Evolutionary conservation across 768 basidiomycete genomes (phyloP).

Genomic region (Strobilomyces confusus): DNA sequence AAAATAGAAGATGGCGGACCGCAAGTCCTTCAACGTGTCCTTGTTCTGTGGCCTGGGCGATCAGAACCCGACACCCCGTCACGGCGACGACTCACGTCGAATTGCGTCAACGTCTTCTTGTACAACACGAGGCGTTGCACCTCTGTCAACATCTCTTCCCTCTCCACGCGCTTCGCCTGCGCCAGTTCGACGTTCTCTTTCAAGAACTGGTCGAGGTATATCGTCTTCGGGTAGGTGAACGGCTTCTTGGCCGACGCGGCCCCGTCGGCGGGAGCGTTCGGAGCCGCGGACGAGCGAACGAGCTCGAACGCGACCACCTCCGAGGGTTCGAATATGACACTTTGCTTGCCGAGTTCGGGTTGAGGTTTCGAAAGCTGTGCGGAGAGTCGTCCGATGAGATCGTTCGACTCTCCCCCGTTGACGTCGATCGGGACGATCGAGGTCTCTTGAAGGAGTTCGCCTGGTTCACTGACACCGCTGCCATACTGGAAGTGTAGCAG

Average conservation of each 20-base stretch:
- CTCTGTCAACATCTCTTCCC: slow-evolving; percentile 42
- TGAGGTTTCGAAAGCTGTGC: slow-evolving; percentile 31
- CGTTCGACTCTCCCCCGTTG: slow-evolving; percentile 42
- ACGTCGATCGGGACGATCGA: slow-evolving; percentile 52
- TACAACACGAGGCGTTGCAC: slow-evolving; percentile 43
- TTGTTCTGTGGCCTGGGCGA: slow-evolving; percentile 40
- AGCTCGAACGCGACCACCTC: slow-evolving; percentile 61
- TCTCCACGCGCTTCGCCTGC: slow-evolving; percentile 31
- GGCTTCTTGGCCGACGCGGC: slow-evolving; percentile 26
- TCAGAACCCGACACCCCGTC: neutral
- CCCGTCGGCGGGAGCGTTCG: slow-evolving; percentile 10
- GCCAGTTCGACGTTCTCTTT: slow-evolving; percentile 49
- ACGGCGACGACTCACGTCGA: slow-evolving; percentile 45
- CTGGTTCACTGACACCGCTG: slow-evolving; percentile 34
- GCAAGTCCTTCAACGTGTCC: slow-evolving; percentile 60
- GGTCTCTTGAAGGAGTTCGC: slow-evolving; percentile 33
- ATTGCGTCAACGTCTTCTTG: slow-evolving; percentile 46
- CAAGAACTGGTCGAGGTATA: slow-evolving; percentile 74
- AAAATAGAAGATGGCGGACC: slow-evolving; percentile 64
- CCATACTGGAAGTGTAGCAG: slow-evolving; percentile 59
- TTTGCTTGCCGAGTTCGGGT: slow-evolving; percentile 36
- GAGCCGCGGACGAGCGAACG: slow-evolving; percentile 24
- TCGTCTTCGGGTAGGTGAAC: slow-evolving; percentile 58
- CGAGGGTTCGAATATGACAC: slow-evolving; percentile 60
- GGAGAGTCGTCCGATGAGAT: slow-evolving; percentile 52